Evolutionary conservation across 106 monocot species (phyloP), one percentile per base, ranked within the genome.

Genomic region (Iris macrosiphon): DNA sequence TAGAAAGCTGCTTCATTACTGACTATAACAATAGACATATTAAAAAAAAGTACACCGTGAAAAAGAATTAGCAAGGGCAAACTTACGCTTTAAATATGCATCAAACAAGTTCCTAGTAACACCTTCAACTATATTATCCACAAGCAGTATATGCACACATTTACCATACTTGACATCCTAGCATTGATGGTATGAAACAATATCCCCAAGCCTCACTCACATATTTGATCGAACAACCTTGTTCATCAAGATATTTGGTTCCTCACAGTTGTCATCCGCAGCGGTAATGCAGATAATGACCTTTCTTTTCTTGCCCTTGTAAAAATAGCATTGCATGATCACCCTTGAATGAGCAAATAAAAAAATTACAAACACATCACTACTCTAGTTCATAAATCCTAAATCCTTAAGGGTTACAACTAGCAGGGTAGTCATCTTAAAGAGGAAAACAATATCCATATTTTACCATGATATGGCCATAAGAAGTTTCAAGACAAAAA

Each of bases 81-180:
- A 43, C 75, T 85, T 32, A 85, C 84, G n/a, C n/a, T n/a, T n/a
- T n/a, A n/a, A n/a, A n/a, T n/a, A n/a, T n/a, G n/a, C n/a, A n/a
- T n/a, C n/a, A 65, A 85, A 85, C 4, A 85, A 32, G 45, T 79
- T 85, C 38, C 84, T 79, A 6, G 84, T 79, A n/a, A 85, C 68
- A n/a, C 84, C 84, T 50, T 85, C 84, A 13, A 85, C 72, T 27
- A 75, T 72, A 40, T 85, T 79, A 46, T 85, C 84, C 42, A 85
- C 53, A 7, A 79, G 84, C 35, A 85, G 62, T 42, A 85, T 75
- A 45, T 85, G 84, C 7, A 85, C 79, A 21, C 84, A 75, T 52
- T 85, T 85, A 18, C 84, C 84, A 65, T 85, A 85, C 56, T 85
- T 85, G 15, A 85, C 84, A 76, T 85, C 84, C 42, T 62, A 72